Conservation (phyloP, 1,284 basidiomycete genomes). For the Hypsizygus ulmarius region DNA sequence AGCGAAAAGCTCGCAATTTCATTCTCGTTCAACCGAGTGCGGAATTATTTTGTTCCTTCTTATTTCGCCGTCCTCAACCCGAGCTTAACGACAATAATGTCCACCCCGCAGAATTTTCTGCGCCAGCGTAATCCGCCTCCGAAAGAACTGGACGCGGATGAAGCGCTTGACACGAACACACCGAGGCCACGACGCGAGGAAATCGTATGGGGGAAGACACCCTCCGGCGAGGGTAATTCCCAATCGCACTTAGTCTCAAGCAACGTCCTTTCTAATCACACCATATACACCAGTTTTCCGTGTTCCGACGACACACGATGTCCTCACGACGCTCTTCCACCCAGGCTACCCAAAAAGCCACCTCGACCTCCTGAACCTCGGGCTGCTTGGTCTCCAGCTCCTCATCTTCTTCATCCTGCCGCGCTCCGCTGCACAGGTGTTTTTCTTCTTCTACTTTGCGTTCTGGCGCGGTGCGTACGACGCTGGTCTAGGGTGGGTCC, state of each 20-base stretch:
- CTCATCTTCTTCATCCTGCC: slow-evolving; percentile 72
- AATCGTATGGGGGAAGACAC: slow-evolving; percentile 86
- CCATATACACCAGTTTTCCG: slow-evolving; percentile 69
- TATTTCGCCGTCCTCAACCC: slow-evolving; percentile 4
- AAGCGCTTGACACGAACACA: not conserved
- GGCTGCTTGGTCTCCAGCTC: slow-evolving; percentile 76
- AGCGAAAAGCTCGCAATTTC: slow-evolving; percentile 1
- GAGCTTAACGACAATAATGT: slow-evolving; percentile 11
- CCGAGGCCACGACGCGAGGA: slow-evolving; percentile 42
- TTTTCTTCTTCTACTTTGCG: slow-evolving; percentile 86
- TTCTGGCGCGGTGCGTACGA: slow-evolving; percentile 96
- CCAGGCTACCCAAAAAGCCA: slow-evolving; percentile 90
- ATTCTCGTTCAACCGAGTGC: slow-evolving; percentile 16
- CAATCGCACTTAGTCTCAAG: not conserved
- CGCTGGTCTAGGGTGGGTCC: slow-evolving; percentile 88
- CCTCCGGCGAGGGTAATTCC: slow-evolving; percentile 67
- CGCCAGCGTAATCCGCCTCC: slow-evolving; percentile 29
- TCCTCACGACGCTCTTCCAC: slow-evolving; percentile 87
- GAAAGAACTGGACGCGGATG: slow-evolving; percentile 13
- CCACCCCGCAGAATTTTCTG: slow-evolving; percentile 28
- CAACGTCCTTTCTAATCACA: not conserved
- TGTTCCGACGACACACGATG: slow-evolving; percentile 94
- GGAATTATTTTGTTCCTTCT: slow-evolving; percentile 15
- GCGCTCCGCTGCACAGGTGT: slow-evolving; percentile 49
- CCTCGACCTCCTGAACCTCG: slow-evolving; percentile 85